phyloP scores from a whole-genome alignment of 768 basidiomycete species.

The Leccinellum albellum region DNA sequence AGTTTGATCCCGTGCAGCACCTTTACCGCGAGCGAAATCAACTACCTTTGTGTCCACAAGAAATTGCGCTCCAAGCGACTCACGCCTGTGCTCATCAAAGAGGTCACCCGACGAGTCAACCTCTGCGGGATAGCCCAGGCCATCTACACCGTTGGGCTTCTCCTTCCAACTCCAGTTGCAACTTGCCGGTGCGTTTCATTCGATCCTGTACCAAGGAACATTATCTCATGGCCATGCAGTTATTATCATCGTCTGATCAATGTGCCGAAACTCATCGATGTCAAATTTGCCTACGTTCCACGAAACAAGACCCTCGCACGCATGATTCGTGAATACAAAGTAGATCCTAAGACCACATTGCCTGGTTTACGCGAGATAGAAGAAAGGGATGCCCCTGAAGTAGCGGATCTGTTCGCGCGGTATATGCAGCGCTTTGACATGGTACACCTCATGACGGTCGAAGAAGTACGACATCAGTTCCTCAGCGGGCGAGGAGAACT shows the following conservation, averaged over 20 bases:
- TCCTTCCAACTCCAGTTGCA: constrained; percentile 90
- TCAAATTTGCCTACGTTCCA: constrained; percentile 85
- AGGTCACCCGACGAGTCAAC: constrained; percentile 90
- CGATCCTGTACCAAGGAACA: not conserved
- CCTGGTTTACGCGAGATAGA: constrained; percentile 86
- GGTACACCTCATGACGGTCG: constrained; percentile 65
- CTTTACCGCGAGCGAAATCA: constrained; percentile 84
- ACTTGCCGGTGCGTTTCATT: constrained; percentile 62
- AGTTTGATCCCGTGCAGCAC: constrained; percentile 39
- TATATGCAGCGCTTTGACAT: constrained; percentile 89
- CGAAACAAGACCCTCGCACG: constrained; percentile 88
- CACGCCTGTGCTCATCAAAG: constrained; percentile 95
- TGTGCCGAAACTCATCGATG: constrained; percentile 86
- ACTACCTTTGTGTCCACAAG: constrained; percentile 97
- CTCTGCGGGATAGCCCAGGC: constrained; percentile 92
- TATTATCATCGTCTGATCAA: constrained; percentile 93
- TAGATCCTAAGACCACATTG: constrained; percentile 49
- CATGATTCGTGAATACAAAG: constrained; percentile 73
- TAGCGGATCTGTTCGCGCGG: constrained; percentile 63
- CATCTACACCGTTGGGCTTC: constrained; percentile 91
- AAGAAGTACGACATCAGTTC: constrained; percentile 85
- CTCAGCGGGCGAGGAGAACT: constrained; percentile 71
- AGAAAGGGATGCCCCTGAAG: constrained; percentile 66
- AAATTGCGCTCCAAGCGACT: constrained; percentile 93
- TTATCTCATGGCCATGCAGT: constrained; percentile 36